Evolutionary conservation across 768 basidiomycete species (phyloP), one percentile per base, ranked within the genome.

Genomic region (Stropharia rugosoannulata): DNA sequence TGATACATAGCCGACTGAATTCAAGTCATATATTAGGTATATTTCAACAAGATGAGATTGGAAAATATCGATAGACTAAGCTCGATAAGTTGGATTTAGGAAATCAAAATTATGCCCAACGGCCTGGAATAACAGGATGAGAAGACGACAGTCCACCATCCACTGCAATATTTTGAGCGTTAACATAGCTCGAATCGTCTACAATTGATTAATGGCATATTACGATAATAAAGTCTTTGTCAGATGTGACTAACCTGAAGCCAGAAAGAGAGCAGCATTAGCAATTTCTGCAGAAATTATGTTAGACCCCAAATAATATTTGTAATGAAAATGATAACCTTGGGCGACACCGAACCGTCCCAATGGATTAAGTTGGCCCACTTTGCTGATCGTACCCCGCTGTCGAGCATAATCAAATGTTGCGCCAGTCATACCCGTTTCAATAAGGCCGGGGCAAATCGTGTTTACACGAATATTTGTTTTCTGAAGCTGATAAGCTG

Each of bases 171-270:
- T 86, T 88, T 65, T 95, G 90, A 13, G 92, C 95, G 65, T 95
- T 97, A 54, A 98, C 84, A 69, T 94, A 95, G 70, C 92, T 94
- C 1, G 92, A 86, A 59, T 93, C 90, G 62, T 94, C 93, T 93
- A 66, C 38, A 5, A 37, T 38, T 13, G 52, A 43, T 15, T 54
- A 39, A 52, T n/a, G 50, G n/a, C 22, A 22, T 22, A 22, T 22
- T 41, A 36, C 32, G 36, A 9, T 42, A 22, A 44, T 22, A n/a
- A 38, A 12, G 5, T 51, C 41, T n/a, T 38, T 10, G 27, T 12
- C 25, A 35, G 25, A 22, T n/a, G 1, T 8, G 18, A 37, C 79
- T 67, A 63, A 92, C 93, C 93, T 42, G 90, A 93, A 11, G 93
- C 94, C 38, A 97, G 75, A 76, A 95, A 97, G 18, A 94, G 72